A percentile compares a stretch with the other conserved stretches of the same genome.
phyloP scores from a whole-genome alignment of 1,284 basidiomycete species.

The Tilletia indica region DNA sequence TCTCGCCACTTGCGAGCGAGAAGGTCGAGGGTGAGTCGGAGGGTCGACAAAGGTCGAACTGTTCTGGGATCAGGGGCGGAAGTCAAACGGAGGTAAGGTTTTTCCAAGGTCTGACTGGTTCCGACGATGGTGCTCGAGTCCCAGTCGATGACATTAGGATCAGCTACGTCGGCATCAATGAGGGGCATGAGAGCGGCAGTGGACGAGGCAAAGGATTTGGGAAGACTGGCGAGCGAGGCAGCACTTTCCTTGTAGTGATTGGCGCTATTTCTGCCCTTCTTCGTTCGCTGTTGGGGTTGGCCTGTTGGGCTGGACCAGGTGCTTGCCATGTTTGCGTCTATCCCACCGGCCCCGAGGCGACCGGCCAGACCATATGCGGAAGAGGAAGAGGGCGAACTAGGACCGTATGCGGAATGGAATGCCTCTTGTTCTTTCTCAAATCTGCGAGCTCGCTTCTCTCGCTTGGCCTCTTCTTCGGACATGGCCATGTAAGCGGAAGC shows the following conservation, averaged over 20 bases:
- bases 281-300: background rate
- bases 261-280: conserved; percentile 2
- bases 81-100: conserved; percentile 91
- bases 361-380: conserved; percentile 5
- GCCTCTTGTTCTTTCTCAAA: conserved; percentile 51
- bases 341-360: background rate
- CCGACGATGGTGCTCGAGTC: conserved; percentile 93
- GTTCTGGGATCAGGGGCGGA: conserved; percentile 91
- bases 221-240: conserved; percentile 28
- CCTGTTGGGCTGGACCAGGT: background rate
- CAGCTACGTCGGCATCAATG: conserved; percentile 58
- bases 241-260: conserved; percentile 3
- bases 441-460: conserved; percentile 51
- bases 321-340: background rate
- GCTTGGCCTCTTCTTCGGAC: conserved; percentile 40
- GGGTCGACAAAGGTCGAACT: conserved; percentile 81
- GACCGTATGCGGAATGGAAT: conserved; percentile 23
- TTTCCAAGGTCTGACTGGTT: conserved; percentile 82
- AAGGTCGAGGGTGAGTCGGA: conserved; percentile 80
- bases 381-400: background rate
- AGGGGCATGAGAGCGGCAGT: conserved; percentile 17
- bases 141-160: conserved; percentile 85
- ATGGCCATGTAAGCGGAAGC: conserved; percentile 19
- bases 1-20: conserved; percentile 86
- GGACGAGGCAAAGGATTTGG: conserved; percentile 43